phyloP scores from a whole-genome alignment of 2,329 filamentous ascomycete species.

The Alternaria alternata region DNA sequence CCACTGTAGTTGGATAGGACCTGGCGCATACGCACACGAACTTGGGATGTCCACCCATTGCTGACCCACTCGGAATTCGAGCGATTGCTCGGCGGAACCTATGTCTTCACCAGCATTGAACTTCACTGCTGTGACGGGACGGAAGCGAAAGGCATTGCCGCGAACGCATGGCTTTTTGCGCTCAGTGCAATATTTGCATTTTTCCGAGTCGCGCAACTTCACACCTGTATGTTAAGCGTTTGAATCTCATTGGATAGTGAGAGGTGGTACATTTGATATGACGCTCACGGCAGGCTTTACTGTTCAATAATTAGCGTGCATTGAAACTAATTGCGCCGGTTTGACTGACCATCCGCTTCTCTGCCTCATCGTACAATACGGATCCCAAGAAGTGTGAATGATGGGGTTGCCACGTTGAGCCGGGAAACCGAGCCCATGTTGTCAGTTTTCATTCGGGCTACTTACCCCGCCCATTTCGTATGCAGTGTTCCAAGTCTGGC shows the following conservation, averaged over 20 bases:
- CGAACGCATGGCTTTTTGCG: conserved; percentile 37
- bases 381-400: not conserved
- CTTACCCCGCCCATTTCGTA: conserved; percentile 1
- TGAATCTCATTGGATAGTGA: not conserved
- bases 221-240: conserved; percentile 27
- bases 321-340: not conserved
- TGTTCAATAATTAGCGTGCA: conserved; percentile 23
- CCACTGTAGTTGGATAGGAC: not conserved
- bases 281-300: conserved; percentile 43
- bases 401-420: conserved; percentile 5
- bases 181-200: conserved; percentile 44
- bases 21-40: conserved; percentile 25
- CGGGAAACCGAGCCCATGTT: conserved; percentile 18
- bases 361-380: conserved; percentile 31
- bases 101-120: conserved; percentile 45
- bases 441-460: conserved; percentile 1
- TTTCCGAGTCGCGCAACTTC: conserved; percentile 37
- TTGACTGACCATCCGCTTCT: conserved; percentile 39
- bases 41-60: conserved; percentile 41
- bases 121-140: conserved; percentile 41
- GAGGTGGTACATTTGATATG: conserved; percentile 41
- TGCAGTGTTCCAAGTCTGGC: not conserved
- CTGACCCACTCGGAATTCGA: conserved; percentile 36
- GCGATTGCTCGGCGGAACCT: conserved; percentile 39
- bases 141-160: conserved; percentile 43